These are phyloP conservation scores for Penicillium canariense DNA, from an alignment of 495 filamentous ascomycete genomes.

Conservation along the genomic window DNA sequence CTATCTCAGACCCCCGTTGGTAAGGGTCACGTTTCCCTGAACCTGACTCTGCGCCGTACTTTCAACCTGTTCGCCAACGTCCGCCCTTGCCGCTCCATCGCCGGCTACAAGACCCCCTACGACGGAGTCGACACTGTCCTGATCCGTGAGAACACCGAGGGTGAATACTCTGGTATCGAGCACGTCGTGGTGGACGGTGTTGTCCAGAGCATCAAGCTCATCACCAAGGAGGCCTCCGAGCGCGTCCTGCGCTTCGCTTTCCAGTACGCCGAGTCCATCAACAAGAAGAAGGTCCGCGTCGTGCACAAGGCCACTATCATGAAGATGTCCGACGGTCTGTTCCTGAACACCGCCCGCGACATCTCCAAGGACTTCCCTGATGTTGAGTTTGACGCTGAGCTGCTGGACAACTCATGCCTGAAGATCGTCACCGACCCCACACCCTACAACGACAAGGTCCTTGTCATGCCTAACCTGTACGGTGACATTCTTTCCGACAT, in stretches of 20 bases:
- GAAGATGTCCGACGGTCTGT: constrained; percentile 99
- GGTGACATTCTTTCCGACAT: constrained; percentile 99
- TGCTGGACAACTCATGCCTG: constrained; percentile 97
- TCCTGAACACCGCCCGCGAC: constrained; percentile 79
- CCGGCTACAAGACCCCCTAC: constrained; percentile 97
- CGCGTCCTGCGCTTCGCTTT: constrained; percentile 94
- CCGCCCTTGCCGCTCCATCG: constrained; percentile 92
- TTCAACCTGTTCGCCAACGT: constrained; percentile 99
- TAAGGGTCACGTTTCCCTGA: constrained; percentile 98
- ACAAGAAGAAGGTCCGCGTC: constrained; percentile 90
- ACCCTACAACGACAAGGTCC: constrained; percentile 97
- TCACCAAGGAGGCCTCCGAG: constrained; percentile 90
- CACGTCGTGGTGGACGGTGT: constrained; percentile 97
- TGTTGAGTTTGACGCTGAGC: constrained; percentile 92
- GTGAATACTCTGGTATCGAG: constrained; percentile 99
- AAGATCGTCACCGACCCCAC: constrained; percentile 94
- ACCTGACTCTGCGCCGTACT: constrained; percentile 94
- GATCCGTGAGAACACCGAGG: constrained; percentile 99
- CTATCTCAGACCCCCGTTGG: constrained; percentile 80
- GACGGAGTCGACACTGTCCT: constrained; percentile 96
- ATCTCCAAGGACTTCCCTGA: constrained; percentile 92
- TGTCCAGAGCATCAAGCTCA: constrained; percentile 98
- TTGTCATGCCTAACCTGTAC: constrained; percentile 99
- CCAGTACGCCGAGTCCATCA: constrained; percentile 90
- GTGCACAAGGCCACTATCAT: constrained; percentile 99